These are phyloP conservation scores for Xerophyta viscosa DNA, from an alignment of 106 monocot genomes.

Conservation along the genomic window DNA sequence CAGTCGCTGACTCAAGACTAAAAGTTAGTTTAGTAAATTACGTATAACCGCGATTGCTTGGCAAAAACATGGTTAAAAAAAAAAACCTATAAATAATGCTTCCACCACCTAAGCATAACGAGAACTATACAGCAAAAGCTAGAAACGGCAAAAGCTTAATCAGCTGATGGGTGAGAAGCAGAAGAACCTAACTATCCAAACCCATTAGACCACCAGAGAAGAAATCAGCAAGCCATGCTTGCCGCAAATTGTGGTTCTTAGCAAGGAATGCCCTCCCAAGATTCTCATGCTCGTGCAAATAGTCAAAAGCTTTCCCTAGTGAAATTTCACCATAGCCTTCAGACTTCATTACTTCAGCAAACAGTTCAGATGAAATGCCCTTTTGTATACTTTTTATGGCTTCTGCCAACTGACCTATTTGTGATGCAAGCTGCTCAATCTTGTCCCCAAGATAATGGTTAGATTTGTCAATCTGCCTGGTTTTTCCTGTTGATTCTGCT, in stretches of 20 bases:
- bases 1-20: too few relatives aligned
- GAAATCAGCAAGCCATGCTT: conserved; percentile 22
- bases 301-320: conserved; percentile 23
- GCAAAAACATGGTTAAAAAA: too few relatives aligned
- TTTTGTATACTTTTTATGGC: conserved; percentile 14
- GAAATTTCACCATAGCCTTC: conserved; percentile 18
- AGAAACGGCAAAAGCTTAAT: too few relatives aligned
- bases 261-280: conserved; percentile 18
- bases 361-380: conserved; percentile 19
- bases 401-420: conserved; percentile 20
- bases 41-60: too few relatives aligned
- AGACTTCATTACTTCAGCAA: conserved; percentile 16
- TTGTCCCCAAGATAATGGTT: conserved; percentile 5
- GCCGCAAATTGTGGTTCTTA: conserved; percentile 17
- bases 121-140: too few relatives aligned
- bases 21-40: too few relatives aligned
- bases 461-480: conserved; percentile 6
- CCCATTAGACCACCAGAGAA: conserved; percentile 8
- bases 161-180: too few relatives aligned
- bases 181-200: background rate
- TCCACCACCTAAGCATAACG: too few relatives aligned
- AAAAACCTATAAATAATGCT: too few relatives aligned
- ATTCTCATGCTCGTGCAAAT: conserved; percentile 18
- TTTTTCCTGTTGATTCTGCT: conserved; percentile 17
- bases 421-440: conserved; percentile 9